Percentiles rank a stretch among this genome's conserved stretches.
Conservation (phyloP, 805 yeast genomes). For the Saturnispora mendoncae region DNA sequence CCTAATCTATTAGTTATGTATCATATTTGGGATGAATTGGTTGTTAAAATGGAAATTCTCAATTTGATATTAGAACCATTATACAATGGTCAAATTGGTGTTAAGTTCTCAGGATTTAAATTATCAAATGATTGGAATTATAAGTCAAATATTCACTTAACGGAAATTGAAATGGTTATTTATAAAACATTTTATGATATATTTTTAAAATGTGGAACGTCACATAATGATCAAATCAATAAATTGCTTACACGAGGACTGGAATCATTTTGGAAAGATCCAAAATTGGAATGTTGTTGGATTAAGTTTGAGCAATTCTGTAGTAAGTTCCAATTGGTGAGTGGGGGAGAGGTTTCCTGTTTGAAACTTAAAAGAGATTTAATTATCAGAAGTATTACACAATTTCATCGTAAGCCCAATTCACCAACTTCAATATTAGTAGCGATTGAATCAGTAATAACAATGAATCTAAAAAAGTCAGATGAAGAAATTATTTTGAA, state of each 20-base stretch:
- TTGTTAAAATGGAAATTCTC: neutral
- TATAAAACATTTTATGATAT: neutral
- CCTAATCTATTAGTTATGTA: neutral
- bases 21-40: conserved; percentile 1
- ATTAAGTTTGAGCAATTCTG: conserved; percentile 2
- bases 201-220: neutral
- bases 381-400: neutral
- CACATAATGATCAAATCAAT: neutral
- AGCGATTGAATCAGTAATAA: neutral
- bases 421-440: neutral
- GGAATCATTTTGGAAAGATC: neutral
- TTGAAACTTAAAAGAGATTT: neutral
- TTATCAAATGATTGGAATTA: conserved; percentile 5
- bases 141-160: neutral
- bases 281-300: neutral
- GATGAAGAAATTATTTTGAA: neutral
- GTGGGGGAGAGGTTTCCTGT: neutral
- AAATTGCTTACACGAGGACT: too few relatives aligned
- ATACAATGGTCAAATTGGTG: conserved; percentile 3
- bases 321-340: neutral
- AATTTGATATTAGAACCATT: conserved; percentile 6
- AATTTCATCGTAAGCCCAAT: neutral
- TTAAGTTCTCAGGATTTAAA: neutral
- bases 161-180: conserved; percentile 5
- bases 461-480: neutral